phyloP scores from a whole-genome alignment of 2,329 filamentous ascomycete species.

The Fusarium sp. region DNA sequence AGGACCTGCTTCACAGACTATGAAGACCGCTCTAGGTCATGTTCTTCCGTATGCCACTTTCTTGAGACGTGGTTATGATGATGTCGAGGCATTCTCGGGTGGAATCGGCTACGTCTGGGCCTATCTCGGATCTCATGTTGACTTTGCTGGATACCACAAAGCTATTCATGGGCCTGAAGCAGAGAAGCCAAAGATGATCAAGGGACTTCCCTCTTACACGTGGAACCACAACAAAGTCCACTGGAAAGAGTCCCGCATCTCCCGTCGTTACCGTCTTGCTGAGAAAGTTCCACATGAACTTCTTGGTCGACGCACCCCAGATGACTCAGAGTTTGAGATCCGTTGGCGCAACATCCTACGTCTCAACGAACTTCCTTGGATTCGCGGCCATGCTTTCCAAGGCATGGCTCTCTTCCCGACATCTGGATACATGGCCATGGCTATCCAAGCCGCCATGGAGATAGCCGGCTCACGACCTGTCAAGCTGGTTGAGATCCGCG shows the following conservation, averaged over 20 bases:
- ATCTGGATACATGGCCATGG: background rate
- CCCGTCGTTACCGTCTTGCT: background rate
- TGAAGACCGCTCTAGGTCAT: background rate
- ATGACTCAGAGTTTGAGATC: background rate
- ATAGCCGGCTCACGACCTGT: background rate
- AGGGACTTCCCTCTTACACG: background rate
- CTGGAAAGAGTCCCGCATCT: background rate
- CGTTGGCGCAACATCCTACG: background rate
- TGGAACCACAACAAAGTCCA: background rate
- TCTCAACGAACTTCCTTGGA: background rate
- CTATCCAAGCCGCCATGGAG: background rate
- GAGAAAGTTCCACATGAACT: background rate
- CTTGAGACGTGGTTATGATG: background rate
- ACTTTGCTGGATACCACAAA: background rate
- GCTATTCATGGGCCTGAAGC: background rate
- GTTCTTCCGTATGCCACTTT: background rate
- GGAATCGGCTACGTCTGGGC: background rate
- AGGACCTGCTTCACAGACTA: background rate
- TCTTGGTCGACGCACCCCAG: background rate
- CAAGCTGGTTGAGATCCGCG: background rate
- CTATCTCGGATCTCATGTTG: background rate
- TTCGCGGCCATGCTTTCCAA: background rate
- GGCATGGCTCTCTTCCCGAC: background rate
- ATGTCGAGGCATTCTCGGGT: background rate
- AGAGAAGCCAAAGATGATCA: background rate